Evolutionary conservation across 2,329 filamentous ascomycete species (phyloP), one percentile per base, ranked within the genome.

Genomic region (Diaporthe vaccinii): DNA sequence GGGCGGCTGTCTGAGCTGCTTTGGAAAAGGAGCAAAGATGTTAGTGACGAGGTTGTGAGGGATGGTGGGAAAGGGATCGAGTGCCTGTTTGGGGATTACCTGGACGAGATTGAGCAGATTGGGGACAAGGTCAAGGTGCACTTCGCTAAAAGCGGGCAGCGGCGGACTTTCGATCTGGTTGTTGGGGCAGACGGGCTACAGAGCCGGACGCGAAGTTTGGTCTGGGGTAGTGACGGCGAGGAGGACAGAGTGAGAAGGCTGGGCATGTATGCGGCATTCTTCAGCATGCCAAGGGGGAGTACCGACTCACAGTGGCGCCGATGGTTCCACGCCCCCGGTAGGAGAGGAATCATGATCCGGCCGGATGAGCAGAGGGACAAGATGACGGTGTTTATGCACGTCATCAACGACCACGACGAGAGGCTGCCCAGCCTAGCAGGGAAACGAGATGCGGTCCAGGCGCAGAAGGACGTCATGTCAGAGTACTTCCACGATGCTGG

Each of bases 111-210:
- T 8, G 41, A 75, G 72, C 75, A 78, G 46, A 36, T 62, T 8
- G 75, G 77, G 0, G 75, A 78, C 9, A 79, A 78, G 15, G 84
- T 85, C 0, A 73, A 79, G 15, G 84, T 83, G 3, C 81, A 77
- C 4, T 86, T 91, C 72, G 84, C 85, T 0, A 85, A 89, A 46
- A 75, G 77, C 74, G 87, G 88, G 0, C 77, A 80, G 5, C 80
- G 75, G 3, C 82, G 82, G 9, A 79, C 78, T 0, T 91, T 85
- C 76, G 89, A 91, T 78, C 76, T 91, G 0, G 81, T 91, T 0
- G 84, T 91, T 58, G 89, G 87, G 15, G 89, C 89, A 4, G 90
- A 92, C 78, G 90, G 90, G 0, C 85, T 87, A 46, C 83, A 85
- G 12, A 90, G 88, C 4, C 84, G 83, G 41, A 86, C 87, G n/a